Conservation (phyloP, 352 stramenopile species). For the Globisporangium irregulare region DNA sequence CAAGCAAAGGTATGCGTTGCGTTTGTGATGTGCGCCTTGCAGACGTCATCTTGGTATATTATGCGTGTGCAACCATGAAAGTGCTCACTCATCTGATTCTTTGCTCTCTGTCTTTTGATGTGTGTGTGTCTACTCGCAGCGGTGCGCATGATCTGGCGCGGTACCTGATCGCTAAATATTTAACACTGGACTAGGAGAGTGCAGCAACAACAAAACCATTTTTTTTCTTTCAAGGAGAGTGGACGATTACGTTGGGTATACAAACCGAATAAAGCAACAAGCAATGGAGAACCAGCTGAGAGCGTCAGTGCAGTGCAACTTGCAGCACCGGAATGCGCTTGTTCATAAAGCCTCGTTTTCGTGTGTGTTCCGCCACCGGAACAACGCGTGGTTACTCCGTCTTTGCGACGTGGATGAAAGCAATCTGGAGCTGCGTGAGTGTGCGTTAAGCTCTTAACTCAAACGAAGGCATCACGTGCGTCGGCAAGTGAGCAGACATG, state of each 20-base stretch:
- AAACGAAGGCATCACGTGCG: neutral
- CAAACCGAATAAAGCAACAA: neutral
- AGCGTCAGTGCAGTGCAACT: neutral
- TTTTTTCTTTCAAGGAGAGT: neutral
- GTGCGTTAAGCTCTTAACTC: neutral
- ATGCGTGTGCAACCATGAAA: neutral
- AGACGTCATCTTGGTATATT: neutral
- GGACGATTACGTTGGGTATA: neutral
- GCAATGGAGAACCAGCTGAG: neutral
- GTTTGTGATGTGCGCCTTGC: neutral
- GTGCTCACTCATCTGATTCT: neutral
- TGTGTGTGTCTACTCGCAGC: constrained; percentile 22
- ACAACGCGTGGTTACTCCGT: neutral
- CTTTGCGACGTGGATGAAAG: neutral
- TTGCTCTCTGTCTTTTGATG: constrained; percentile 1
- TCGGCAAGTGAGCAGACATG: neutral
- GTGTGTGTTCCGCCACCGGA: neutral
- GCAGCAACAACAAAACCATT: neutral
- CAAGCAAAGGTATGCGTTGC: constrained; percentile 67
- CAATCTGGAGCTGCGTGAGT: neutral
- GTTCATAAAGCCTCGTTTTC: neutral
- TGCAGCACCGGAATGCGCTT: constrained; percentile 2
- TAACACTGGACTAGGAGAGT: constrained; percentile 51
- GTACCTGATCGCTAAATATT: constrained; percentile 80
- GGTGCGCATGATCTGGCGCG: constrained; percentile 72